A percentile compares a stretch with the other conserved stretches of the same genome.
Evolutionary conservation across 2,329 filamentous ascomycete species (phyloP).

Genomic region (Cladosporium sphaerospermum): DNA sequence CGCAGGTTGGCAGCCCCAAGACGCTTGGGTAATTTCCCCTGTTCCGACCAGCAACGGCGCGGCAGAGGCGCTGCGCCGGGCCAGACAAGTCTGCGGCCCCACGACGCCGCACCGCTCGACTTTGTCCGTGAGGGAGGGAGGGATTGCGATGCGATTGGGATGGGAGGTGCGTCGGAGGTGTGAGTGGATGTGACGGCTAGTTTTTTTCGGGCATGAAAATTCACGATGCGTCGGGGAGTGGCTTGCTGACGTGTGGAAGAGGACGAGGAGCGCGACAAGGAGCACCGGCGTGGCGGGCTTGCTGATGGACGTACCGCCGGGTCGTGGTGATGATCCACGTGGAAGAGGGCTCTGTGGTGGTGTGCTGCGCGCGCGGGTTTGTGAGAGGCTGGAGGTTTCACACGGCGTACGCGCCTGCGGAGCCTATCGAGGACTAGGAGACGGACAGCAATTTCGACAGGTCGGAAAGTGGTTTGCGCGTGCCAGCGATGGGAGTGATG

Average conservation of each 20-base stretch:
- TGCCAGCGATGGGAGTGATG: background rate
- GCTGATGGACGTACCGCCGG: too few species aligned
- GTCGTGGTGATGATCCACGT: background rate
- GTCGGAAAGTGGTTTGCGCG: background rate
- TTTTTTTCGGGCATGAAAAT: too few species aligned
- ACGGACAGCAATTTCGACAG: background rate
- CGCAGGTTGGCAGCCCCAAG: constrained; percentile 4
- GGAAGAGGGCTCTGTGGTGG: background rate
- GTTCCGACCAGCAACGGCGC: constrained; percentile 3
- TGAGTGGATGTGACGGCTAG: too few species aligned
- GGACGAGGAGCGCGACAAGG: too few species aligned
- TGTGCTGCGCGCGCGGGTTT: background rate
- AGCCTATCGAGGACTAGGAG: background rate
- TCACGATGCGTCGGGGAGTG: too few species aligned
- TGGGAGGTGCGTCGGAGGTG: too few species aligned
- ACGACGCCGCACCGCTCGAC: background rate
- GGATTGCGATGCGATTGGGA: too few species aligned
- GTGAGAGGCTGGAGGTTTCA: constrained; percentile 12
- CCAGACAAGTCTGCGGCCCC: constrained; percentile 9
- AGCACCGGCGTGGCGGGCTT: too few species aligned
- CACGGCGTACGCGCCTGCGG: background rate
- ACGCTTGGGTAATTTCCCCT: constrained; percentile 10
- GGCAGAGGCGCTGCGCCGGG: constrained; percentile 6
- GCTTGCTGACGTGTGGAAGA: too few species aligned
- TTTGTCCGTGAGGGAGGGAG: too few species aligned